Evolutionary conservation across 2,329 filamentous ascomycete species (phyloP).

Genomic region (Aureobasidium zeae): DNA sequence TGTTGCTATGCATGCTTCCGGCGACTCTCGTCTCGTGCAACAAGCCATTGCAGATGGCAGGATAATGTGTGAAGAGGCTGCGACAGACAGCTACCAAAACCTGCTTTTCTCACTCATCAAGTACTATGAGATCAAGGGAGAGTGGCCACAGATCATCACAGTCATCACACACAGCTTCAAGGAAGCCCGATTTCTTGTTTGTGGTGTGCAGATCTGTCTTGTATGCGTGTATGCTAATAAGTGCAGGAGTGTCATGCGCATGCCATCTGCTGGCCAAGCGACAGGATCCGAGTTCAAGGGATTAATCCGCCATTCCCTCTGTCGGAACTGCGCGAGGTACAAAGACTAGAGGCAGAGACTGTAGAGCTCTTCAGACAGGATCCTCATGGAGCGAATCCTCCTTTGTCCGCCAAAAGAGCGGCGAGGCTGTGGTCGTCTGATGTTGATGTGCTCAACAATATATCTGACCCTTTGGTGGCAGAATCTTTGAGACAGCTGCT

Average conservation of each 20-base stretch:
- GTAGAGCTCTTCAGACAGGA: not conserved
- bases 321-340: slow-evolving; percentile 1
- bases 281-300: slow-evolving; percentile 35
- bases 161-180: slow-evolving; percentile 43
- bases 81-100: slow-evolving; percentile 81
- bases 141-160: slow-evolving; percentile 34
- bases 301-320: slow-evolving; percentile 36
- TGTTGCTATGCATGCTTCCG: slow-evolving; percentile 16
- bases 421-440: not conserved
- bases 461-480: not conserved
- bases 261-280: slow-evolving; percentile 36
- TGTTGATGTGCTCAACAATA: not conserved
- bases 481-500: not conserved
- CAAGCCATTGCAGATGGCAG: slow-evolving; percentile 17
- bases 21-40: slow-evolving; percentile 17
- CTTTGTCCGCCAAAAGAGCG: not conserved
- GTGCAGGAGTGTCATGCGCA: slow-evolving; percentile 27
- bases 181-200: slow-evolving; percentile 31
- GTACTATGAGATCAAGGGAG: slow-evolving; percentile 33
- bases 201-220: not conserved
- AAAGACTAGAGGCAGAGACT: slow-evolving; percentile 1
- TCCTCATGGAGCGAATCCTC: slow-evolving; percentile 1
- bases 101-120: slow-evolving; percentile 64
- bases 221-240: not conserved
- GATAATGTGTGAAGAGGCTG: slow-evolving; percentile 56